A percentile compares a stretch with the other conserved stretches of the same genome.
Conservation (phyloP, 345 rosid genomes). For the Salix viminalis region DNA sequence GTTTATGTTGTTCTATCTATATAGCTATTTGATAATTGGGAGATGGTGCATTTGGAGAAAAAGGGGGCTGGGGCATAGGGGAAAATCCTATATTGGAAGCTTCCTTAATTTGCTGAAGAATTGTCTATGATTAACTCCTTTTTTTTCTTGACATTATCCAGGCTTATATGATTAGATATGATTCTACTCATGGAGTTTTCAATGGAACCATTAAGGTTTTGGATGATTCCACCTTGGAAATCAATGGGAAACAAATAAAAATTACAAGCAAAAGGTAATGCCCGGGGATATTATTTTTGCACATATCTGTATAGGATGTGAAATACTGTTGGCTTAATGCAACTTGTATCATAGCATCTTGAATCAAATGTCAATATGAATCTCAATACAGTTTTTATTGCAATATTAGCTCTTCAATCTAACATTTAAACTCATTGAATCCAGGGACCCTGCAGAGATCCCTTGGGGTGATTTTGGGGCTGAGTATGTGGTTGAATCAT, state of each 20-base stretch:
- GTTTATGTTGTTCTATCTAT: background rate
- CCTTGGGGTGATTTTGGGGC: constrained; percentile 97
- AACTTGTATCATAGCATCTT: background rate
- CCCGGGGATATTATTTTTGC: background rate
- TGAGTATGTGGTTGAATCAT: constrained; percentile 88
- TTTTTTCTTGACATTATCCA: constrained; percentile 24
- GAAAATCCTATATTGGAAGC: background rate
- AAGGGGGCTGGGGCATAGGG: background rate
- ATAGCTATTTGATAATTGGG: background rate
- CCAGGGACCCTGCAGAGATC: constrained; percentile 90
- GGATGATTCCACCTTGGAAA: constrained; percentile 81
- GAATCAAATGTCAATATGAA: background rate
- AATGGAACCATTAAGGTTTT: constrained; percentile 67
- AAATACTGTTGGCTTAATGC: background rate
- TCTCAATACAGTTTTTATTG: background rate
- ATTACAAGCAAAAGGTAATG: constrained; percentile 68
- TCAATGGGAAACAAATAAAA: constrained; percentile 77
- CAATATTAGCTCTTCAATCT: background rate
- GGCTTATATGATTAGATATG: constrained; percentile 98
- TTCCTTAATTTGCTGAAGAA: background rate
- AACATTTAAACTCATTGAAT: constrained; percentile 5
- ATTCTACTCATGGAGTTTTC: constrained; percentile 91
- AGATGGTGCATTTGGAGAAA: background rate
- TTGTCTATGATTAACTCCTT: constrained; percentile 2
- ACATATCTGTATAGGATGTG: background rate